These are phyloP conservation scores for Curvularia eragrostidis DNA, from an alignment of 2,329 filamentous ascomycete genomes.

Conservation along the genomic window DNA sequence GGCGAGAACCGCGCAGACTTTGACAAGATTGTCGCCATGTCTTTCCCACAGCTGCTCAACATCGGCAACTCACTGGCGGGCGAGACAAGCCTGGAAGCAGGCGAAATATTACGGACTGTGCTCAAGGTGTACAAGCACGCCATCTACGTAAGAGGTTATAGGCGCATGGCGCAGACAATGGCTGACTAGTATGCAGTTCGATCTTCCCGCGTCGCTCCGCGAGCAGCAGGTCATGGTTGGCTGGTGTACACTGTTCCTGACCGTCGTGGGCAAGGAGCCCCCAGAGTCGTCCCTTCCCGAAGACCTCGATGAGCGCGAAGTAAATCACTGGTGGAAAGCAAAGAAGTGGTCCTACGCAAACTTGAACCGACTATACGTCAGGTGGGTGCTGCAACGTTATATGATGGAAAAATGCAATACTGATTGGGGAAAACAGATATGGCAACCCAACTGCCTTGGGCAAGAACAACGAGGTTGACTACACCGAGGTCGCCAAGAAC, in stretches of 20 bases:
- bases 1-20: conserved; percentile 85
- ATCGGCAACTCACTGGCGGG: conserved; percentile 90
- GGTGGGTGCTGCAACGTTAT: conserved; percentile 60
- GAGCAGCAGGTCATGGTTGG: conserved; percentile 84
- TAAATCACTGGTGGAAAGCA: conserved; percentile 98
- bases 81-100: conserved; percentile 91
- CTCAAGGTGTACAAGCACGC: conserved; percentile 98
- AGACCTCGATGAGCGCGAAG: conserved; percentile 82
- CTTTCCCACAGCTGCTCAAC: conserved; percentile 84
- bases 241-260: conserved; percentile 95
- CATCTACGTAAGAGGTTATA: conserved; percentile 74
- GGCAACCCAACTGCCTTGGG: conserved; percentile 82
- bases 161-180: conserved; percentile 15
- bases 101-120: conserved; percentile 93
- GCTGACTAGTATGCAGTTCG: conserved; percentile 67
- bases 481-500: conserved; percentile 82
- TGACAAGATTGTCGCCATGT: conserved; percentile 89
- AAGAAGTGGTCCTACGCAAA: conserved; percentile 99
- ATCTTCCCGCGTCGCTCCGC: conserved; percentile 79
- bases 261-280: conserved; percentile 83
- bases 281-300: conserved; percentile 81
- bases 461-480: conserved; percentile 76
- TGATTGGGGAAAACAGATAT: conserved; percentile 66
- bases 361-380: conserved; percentile 91
- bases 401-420: conserved; percentile 31